phyloP scores from a whole-genome alignment of 345 rosid species.

The Excoecaria agallocha region DNA sequence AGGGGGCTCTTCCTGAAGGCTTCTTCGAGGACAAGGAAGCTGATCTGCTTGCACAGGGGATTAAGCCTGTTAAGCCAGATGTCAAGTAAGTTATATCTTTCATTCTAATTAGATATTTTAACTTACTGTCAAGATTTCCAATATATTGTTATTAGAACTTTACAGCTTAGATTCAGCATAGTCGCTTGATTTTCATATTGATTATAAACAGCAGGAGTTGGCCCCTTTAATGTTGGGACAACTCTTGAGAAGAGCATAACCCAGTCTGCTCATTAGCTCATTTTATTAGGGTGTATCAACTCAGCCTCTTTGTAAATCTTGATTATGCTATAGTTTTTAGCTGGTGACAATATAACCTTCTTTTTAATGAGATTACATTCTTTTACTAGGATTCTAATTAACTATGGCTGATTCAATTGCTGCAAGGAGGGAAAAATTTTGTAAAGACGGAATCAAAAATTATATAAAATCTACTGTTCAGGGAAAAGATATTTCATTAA shows the following conservation, averaged over 20 bases:
- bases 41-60: slow-evolving; percentile 93
- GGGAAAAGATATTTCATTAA: neutral
- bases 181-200: neutral
- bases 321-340: neutral
- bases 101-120: neutral
- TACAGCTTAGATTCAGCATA: neutral
- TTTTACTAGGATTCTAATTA: neutral
- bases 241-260: neutral
- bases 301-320: no score
- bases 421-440: neutral
- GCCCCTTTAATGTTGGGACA: neutral
- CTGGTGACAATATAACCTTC: neutral
- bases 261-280: neutral
- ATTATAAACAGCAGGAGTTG: neutral
- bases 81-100: slow-evolving; percentile 56
- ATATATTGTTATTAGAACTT: neutral
- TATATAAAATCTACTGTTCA: neutral
- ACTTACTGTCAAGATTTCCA: neutral
- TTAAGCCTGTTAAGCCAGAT: slow-evolving; percentile 84
- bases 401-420: neutral
- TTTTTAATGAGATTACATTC: neutral
- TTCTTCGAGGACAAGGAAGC: slow-evolving; percentile 95
- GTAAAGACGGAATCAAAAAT: neutral
- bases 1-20: slow-evolving; percentile 85
- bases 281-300: neutral